Evolutionary conservation across 495 filamentous ascomycete species (phyloP).

Genomic region (Talaromyces stipitatus): DNA sequence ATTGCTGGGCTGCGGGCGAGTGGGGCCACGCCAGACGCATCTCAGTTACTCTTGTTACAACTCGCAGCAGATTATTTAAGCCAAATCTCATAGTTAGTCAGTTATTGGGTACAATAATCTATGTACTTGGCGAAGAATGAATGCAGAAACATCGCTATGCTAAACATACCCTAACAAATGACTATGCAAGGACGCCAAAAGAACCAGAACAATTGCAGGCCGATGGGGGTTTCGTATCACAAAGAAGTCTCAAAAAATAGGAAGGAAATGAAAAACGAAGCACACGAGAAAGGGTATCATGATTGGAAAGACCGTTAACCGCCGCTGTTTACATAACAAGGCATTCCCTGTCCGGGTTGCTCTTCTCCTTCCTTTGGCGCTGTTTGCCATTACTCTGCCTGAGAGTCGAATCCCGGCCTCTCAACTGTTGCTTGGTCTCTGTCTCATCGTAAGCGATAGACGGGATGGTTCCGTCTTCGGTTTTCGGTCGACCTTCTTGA

Average conservation of each 20-base stretch:
- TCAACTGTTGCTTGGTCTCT: slow-evolving; percentile 25
- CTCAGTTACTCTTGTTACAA: too few species aligned
- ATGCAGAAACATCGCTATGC: slow-evolving; percentile 2
- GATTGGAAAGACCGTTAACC: background rate
- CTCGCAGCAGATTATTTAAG: too few species aligned
- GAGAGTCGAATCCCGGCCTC: slow-evolving; percentile 18
- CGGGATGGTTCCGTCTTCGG: slow-evolving; percentile 19
- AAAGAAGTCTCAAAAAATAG: background rate
- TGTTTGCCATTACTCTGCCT: slow-evolving; percentile 25
- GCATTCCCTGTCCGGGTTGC: slow-evolving; percentile 65
- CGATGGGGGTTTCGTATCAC: background rate
- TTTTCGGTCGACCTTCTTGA: slow-evolving; percentile 18
- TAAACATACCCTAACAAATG: background rate
- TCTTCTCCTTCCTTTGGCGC: slow-evolving; percentile 30
- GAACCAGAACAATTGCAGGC: too few species aligned
- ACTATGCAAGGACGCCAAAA: background rate
- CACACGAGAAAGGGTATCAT: slow-evolving; percentile 1
- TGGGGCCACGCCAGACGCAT: background rate
- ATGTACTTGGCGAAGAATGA: background rate
- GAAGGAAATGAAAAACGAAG: background rate
- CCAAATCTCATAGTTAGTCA: too few species aligned
- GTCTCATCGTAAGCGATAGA: slow-evolving; percentile 16
- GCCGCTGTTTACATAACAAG: slow-evolving; percentile 38
- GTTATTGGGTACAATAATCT: background rate
- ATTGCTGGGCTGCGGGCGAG: background rate